Evolutionary conservation across 768 basidiomycete genomes (phyloP), one percentile per base, ranked within the genome.

Genomic region (Suillus luteus): DNA sequence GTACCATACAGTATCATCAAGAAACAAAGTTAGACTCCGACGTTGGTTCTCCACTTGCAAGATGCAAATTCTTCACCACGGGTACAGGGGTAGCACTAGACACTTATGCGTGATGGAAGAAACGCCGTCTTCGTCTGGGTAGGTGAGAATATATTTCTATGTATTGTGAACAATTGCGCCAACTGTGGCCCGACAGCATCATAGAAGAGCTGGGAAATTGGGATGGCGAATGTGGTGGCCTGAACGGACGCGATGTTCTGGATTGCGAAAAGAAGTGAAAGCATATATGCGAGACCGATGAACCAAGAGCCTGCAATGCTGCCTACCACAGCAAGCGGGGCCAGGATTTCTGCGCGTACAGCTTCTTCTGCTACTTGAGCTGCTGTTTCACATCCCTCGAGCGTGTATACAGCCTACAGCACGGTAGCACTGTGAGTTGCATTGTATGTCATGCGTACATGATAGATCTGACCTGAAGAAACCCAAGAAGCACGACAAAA

Each of bases 331-430:
- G 84, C 85, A 41, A 85, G 73, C 17, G 85, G 85, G 1, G 85
- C 83, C n/a, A 86, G 82, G 52, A 83, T 64, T 60, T 84, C 83
- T 0, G 85, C 85, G 37, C 81, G 80, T 55, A 79, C 75, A 35
- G 84, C 84, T 69, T 87, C 85, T 71, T 87, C 85, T 8, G 85
- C 85, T 10, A 86, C 80, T 67, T 86, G 85, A 24, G 85, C 85
- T 43, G 85, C 84, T 3, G 85, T 86, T 70, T 86, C 85, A 69
- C 85, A 86, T n/a, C 85, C 85, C 73, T 85, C 85, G 31, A 86
- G 78, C 2, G 85, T 85, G 66, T 86, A 86, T n/a, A 86, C 85
- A 9, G 73, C 85, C 85, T n/a, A 85, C 82, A 9, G 83, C 82
- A 79, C 80, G 38, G 2, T 35, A 12, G 17, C 15, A 15, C 15